A percentile compares a stretch with the other conserved stretches of the same genome.
Conservation (phyloP, 306 rosid species). For the Vigna reflexopilosa region DNA sequence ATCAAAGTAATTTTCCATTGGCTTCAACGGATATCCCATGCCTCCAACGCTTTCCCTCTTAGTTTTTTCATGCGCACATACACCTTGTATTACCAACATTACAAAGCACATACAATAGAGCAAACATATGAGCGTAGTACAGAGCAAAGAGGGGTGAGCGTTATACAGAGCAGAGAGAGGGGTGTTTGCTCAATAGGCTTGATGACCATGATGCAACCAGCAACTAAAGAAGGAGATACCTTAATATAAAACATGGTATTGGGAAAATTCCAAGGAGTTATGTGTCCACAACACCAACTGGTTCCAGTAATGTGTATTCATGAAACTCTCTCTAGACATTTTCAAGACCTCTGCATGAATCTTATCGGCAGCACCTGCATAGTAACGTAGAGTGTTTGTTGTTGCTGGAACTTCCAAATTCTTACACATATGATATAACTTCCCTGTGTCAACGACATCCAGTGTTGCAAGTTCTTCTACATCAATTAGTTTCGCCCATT, state of each 20-base stretch:
- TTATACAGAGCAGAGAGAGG: neutral
- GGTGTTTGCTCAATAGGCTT: conserved; percentile 94
- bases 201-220: conserved; percentile 82
- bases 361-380: conserved; percentile 83
- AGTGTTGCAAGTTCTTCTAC: conserved; percentile 69
- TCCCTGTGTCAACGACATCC: conserved; percentile 77
- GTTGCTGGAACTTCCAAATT: conserved; percentile 57
- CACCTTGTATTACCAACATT: no score
- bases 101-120: no score
- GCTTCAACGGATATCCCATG: no score
- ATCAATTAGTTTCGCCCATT: conserved; percentile 69
- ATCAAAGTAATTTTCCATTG: no score
- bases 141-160: conserved; percentile 49
- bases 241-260: conserved; percentile 53
- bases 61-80: no score
- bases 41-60: no score
- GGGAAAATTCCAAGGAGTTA: conserved; percentile 87
- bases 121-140: no score
- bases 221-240: conserved; percentile 73
- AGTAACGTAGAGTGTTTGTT: conserved; percentile 60
- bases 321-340: conserved; percentile 57
- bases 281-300: conserved; percentile 81
- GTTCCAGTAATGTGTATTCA: conserved; percentile 73
- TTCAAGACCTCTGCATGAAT: conserved; percentile 75
- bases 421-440: conserved; percentile 52